phyloP scores from a whole-genome alignment of 495 filamentous ascomycete genomes.

The Penicillium tannophilum region DNA sequence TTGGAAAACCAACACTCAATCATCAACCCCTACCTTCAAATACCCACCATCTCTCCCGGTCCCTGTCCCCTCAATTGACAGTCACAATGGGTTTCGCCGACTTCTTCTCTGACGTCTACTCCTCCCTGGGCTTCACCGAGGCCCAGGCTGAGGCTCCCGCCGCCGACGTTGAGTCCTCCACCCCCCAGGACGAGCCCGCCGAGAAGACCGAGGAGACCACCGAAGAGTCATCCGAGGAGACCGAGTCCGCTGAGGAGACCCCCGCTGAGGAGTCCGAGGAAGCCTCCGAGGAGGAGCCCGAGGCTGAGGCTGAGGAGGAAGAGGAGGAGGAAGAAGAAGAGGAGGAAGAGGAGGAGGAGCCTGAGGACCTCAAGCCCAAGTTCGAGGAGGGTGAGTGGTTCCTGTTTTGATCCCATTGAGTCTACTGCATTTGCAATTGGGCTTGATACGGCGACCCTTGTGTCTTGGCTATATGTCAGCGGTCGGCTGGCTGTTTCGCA shows the following conservation, averaged over 20 bases:
- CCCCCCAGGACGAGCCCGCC: slow-evolving; percentile 54
- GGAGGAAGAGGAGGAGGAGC: slow-evolving; percentile 90
- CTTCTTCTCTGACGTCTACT: slow-evolving; percentile 63
- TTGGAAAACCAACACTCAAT: slow-evolving; percentile 45
- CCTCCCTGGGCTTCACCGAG: slow-evolving; percentile 58
- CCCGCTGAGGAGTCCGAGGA: slow-evolving; percentile 46
- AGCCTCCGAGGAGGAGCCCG: slow-evolving; percentile 50
- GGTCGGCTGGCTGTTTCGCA: slow-evolving; percentile 6
- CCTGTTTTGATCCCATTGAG: neutral
- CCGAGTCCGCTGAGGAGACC: slow-evolving; percentile 37
- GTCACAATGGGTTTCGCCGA: slow-evolving; percentile 64
- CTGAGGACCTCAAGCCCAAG: slow-evolving; percentile 82
- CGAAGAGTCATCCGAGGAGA: slow-evolving; percentile 36
- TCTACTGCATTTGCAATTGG: neutral
- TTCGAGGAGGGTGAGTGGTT: slow-evolving; percentile 81
- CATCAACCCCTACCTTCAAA: slow-evolving; percentile 38
- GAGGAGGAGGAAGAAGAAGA: slow-evolving; percentile 69
- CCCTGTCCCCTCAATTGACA: slow-evolving; percentile 42
- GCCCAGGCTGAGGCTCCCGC: slow-evolving; percentile 63
- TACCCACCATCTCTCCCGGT: slow-evolving; percentile 26
- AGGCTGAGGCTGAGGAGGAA: slow-evolving; percentile 47
- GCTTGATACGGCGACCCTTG: neutral
- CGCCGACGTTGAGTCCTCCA: slow-evolving; percentile 52
- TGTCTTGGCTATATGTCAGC: slow-evolving; percentile 6
- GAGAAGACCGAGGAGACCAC: slow-evolving; percentile 45